phyloP scores from a whole-genome alignment of 768 basidiomycete species.

The Boletus vermiculosoides region DNA sequence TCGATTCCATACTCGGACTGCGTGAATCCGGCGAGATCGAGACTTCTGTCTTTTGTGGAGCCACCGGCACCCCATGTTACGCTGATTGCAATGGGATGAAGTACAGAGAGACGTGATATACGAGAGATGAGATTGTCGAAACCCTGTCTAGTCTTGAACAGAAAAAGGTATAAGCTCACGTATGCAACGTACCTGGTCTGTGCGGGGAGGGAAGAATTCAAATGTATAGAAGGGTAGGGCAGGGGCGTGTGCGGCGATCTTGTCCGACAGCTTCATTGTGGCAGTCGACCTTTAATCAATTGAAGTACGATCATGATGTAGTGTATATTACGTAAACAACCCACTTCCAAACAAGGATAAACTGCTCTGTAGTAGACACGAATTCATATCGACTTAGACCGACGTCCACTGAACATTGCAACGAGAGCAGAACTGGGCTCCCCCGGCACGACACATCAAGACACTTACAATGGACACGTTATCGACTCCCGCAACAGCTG shows the following conservation, averaged over 20 bases:
- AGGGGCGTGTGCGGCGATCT: conserved; percentile 48
- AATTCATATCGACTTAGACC: conserved; percentile 15
- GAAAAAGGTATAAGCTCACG: neutral
- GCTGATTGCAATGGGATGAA: conserved; percentile 82
- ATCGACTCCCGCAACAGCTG: conserved; percentile 69
- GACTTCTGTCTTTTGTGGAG: conserved; percentile 79
- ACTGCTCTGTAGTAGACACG: conserved; percentile 6
- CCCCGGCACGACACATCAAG: neutral
- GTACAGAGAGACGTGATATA: conserved; percentile 73
- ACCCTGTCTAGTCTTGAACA: conserved; percentile 49
- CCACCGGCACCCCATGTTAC: conserved; percentile 99
- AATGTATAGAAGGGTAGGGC: conserved; percentile 82
- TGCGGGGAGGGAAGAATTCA: conserved; percentile 97
- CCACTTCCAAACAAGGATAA: conserved; percentile 28
- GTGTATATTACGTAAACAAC: conserved; percentile 4
- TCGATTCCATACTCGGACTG: conserved; percentile 76
- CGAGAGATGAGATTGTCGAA: conserved; percentile 89
- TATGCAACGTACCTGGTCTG: conserved; percentile 62
- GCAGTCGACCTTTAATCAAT: neutral
- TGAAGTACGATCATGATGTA: neutral
- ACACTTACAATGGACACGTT: conserved; percentile 45
- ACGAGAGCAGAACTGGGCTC: neutral
- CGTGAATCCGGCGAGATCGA: conserved; percentile 80
- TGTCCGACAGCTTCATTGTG: conserved; percentile 71
- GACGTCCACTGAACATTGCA: neutral